Base-by-base conservation (phyloP, 2,329 filamentous ascomycete species). In the Aspergillus latus region DNA sequence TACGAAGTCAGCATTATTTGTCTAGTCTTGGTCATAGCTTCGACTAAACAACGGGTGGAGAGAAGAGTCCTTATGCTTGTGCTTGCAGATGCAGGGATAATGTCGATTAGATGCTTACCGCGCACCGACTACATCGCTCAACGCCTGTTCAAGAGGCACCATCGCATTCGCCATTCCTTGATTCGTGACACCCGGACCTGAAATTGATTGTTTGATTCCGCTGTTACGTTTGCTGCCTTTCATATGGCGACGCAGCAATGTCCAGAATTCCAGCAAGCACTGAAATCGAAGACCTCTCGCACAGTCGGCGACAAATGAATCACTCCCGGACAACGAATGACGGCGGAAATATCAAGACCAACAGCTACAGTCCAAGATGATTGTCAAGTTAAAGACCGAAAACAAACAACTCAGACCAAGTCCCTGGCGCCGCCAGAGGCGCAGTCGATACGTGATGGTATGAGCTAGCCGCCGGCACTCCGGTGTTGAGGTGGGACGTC, bases 81-180 rank as follows among this genome's bases (percentile, higher is more conserved):
- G 11, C 30, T 37, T 49, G 45, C 37, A 40, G 13, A 54, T 48
- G 45, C 34, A 52, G 44, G 43, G 37, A 26, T 42, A 39, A n/a
- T 2, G 3, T 40, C 4, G 37, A 42, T 21, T 30, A 54, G 21
- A 37, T 36, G 34, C 81, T 71, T 77, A 86, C 84, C 82, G 81
- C 62, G 82, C 81, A 62, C 85, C 85, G 68, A 87, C 81, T 49
- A 82, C 82, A 71, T 82, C 83, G 70, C 78, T 81, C 66, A 87
- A 72, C 50, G 78, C 78, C 55, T 78, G 79, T 55, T 85, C 80
- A 45, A 77, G 69, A 66, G 80, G 74, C 62, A 79, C 76, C 66
- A 77, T 76, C 56, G 75, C 74, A 59, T 76, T 72, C 59, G 75
- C 67, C 64, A 72, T 74, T 60, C 69, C 64, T 58, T 71, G 62